Conservation (phyloP, 208 protist species). For the Trypanosoma theileri region DNA sequence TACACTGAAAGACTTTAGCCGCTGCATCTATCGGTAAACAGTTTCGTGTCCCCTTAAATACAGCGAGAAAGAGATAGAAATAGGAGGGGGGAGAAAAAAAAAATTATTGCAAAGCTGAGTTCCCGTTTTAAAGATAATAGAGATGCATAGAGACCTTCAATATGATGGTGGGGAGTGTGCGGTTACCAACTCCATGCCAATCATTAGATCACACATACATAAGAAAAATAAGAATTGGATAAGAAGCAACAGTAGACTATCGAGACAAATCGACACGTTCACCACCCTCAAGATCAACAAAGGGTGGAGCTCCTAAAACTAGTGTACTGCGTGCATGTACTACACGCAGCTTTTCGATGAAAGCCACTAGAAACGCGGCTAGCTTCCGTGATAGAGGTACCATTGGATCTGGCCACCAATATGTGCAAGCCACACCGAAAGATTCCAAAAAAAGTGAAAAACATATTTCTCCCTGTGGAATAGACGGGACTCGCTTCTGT, state of each 20-base stretch:
- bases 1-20: neutral
- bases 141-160: neutral
- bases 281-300: conserved; percentile 49
- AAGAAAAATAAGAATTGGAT: neutral
- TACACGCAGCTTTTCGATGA: conserved; percentile 57
- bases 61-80: neutral
- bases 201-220: neutral
- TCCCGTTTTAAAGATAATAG: neutral
- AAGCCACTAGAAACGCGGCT: conserved; percentile 59
- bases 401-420: conserved; percentile 86
- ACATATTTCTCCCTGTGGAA: conserved; percentile 43
- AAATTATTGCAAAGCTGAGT: neutral
- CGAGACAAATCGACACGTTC: conserved; percentile 29
- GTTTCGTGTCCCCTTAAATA: neutral
- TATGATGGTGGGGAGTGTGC: no score
- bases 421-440: conserved; percentile 43
- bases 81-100: neutral
- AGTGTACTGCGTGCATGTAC: conserved; percentile 58
- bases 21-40: conserved; percentile 6
- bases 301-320: conserved; percentile 55
- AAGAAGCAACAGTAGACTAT: neutral
- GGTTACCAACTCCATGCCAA: no score
- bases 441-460: conserved; percentile 77
- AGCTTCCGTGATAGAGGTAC: conserved; percentile 64
- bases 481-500: conserved; percentile 15